Evolutionary conservation across 495 filamentous ascomycete genomes (phyloP).

Genomic region (Monascus purpureus): DNA sequence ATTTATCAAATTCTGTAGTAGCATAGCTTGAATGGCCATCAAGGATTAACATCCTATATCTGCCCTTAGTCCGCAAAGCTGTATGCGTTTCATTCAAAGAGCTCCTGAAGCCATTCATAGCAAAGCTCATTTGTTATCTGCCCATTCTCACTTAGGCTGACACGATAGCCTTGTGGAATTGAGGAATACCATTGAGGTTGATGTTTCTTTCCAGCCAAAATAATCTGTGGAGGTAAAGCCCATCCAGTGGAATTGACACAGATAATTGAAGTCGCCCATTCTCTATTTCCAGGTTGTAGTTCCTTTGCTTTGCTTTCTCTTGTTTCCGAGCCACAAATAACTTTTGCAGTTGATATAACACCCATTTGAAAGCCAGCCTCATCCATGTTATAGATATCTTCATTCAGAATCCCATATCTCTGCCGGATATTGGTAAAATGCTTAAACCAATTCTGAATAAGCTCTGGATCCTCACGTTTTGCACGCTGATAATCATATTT

Average conservation of each 20-base stretch:
- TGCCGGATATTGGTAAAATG: conserved; percentile 15
- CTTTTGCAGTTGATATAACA: conserved; percentile 12
- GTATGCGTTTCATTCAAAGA: conserved; percentile 9
- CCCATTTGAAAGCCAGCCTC: conserved; percentile 31
- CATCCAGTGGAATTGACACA: conserved; percentile 13
- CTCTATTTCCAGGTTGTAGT: conserved; percentile 21
- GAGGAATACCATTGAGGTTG: background rate
- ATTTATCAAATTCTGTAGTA: conserved; percentile 9
- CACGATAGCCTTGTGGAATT: background rate
- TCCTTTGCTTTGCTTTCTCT: conserved; percentile 7
- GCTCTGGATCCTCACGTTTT: conserved; percentile 20
- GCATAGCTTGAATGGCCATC: conserved; percentile 15
- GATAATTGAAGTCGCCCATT: conserved; percentile 24
- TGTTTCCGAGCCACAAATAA: conserved; percentile 4
- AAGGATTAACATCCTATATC: conserved; percentile 13
- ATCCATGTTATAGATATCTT: conserved; percentile 36
- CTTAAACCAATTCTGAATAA: conserved; percentile 22
- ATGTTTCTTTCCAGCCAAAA: conserved; percentile 4
- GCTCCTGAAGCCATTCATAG: conserved; percentile 4
- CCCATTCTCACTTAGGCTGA: conserved; percentile 4
- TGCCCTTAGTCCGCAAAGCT: conserved; percentile 1
- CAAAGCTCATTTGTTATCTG: conserved; percentile 11
- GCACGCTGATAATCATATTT: conserved; percentile 19
- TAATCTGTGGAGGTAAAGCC: conserved; percentile 10
- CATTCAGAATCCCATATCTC: conserved; percentile 19